A percentile compares a stretch with the other conserved stretches of the same genome.
These are phyloP conservation scores for Lotus japonicus DNA, from an alignment of 306 rosid genomes.

Conservation along the genomic window DNA sequence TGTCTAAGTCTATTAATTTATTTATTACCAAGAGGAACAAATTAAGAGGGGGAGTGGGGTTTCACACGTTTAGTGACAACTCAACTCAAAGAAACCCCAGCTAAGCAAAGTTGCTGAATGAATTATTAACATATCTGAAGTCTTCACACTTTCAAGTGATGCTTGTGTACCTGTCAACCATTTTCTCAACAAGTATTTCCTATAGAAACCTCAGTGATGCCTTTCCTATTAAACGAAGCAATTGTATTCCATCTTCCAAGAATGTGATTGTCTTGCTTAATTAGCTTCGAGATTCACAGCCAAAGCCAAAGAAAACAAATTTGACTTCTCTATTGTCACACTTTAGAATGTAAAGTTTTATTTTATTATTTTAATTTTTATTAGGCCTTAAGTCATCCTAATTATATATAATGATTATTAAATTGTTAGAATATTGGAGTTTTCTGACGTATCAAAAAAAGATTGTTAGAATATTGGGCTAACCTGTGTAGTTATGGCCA, in stretches of 20 bases:
- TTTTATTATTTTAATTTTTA: too few species aligned
- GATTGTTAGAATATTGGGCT: too few species aligned
- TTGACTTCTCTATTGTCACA: too few species aligned
- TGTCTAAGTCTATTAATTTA: too few species aligned
- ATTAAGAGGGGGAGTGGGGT: neutral
- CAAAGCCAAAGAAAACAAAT: neutral
- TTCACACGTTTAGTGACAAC: constrained; percentile 20
- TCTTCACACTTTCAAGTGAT: neutral
- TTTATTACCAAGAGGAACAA: too few species aligned
- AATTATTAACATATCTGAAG: neutral
- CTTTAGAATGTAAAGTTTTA: too few species aligned
- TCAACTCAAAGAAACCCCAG: constrained; percentile 11
- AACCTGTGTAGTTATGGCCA: too few species aligned
- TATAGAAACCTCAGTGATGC: neutral
- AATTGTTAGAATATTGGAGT: too few species aligned
- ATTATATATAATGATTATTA: too few species aligned
- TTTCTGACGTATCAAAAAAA: too few species aligned
- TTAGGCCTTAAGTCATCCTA: too few species aligned
- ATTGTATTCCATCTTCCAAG: neutral
- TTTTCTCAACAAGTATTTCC: neutral
- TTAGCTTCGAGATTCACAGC: neutral
- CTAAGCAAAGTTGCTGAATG: constrained; percentile 19
- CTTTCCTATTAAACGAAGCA: constrained; percentile 18
- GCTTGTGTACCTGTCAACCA: neutral
- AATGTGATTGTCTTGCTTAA: neutral